Evolutionary conservation across 345 rosid species (phyloP), one percentile per base, ranked within the genome.

Genomic region (Salix arbutifolia): DNA sequence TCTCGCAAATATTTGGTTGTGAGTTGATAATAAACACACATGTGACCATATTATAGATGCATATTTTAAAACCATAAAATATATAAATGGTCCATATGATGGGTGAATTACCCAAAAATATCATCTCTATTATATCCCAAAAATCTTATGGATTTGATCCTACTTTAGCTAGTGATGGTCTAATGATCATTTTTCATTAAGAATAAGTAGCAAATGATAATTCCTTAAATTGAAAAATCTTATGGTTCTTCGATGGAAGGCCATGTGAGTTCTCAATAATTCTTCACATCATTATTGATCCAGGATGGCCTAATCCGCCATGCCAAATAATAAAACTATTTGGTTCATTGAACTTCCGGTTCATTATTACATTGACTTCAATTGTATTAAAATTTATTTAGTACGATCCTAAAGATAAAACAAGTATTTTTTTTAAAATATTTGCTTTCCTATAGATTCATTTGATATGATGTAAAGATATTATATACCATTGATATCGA

Each of bases 11-110:
- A 76, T 23, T 8, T n/a, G n/a, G 19, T 76, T 74, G 5, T 31
- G 17, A 58, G 44, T 74, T 2, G 74, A 82, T 61, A 75, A 23
- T 53, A 75, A 64, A 37, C 33, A 78, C 8, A 67, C 16, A 67
- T 72, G 69, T 31, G 77, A 75, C 53, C 67, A 71, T 72, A 44
- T 31, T 5, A 25, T 30, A 1, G 58, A 74, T 21, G 71, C 19
- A n/a, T 78, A 48, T 2, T 74, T 21, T 18, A 74, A 33, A 9
- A 64, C 18, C 35, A 64, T 30, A 25, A 26, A 26, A 64, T 19
- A 26, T 12, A 16, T 64, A 64, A 64, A 64, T 64, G 16, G 16
- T 23, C 67, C 35, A n/a, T 1, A 9, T n/a, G 67, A 13, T 26
- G 67, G 28, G 4, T 64, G 35, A 8, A 37, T 37, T 37, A 37